Evolutionary conservation across 768 basidiomycete genomes (phyloP).

Genomic region (Lactarius evosmus): DNA sequence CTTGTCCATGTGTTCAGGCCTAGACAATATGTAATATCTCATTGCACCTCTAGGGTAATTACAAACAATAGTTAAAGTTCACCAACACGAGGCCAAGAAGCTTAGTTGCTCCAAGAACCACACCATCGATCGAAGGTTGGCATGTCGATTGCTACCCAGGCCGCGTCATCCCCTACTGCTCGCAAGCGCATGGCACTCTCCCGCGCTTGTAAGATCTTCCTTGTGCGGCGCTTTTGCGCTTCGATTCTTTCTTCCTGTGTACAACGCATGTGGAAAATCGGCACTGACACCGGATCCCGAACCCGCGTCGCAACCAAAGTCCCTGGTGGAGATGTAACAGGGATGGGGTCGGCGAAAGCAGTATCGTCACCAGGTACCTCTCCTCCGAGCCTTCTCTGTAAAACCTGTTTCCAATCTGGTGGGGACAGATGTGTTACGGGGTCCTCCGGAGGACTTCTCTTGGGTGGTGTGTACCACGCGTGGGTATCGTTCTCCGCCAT

Average conservation of each 20-base stretch:
- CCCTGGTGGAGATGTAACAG: background rate
- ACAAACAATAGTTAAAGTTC: background rate
- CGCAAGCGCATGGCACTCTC: conserved; percentile 15
- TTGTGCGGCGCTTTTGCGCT: conserved; percentile 8
- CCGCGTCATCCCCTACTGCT: conserved; percentile 8
- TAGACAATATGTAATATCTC: background rate
- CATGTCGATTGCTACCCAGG: background rate
- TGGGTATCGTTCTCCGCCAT: background rate
- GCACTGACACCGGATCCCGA: conserved; percentile 1
- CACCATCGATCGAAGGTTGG: conserved; percentile 1
- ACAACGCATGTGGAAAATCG: background rate
- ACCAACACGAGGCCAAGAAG: background rate
- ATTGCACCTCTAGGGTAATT: background rate
- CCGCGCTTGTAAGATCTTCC: conserved; percentile 14
- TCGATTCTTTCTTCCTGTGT: conserved; percentile 8
- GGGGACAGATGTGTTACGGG: conserved; percentile 12
- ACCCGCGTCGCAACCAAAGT: conserved; percentile 5
- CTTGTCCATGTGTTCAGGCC: background rate
- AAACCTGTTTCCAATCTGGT: conserved; percentile 16
- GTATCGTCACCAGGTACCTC: background rate
- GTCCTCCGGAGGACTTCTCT: background rate
- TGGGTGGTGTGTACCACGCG: background rate
- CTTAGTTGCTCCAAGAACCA: background rate
- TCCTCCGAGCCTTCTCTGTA: conserved; percentile 2
- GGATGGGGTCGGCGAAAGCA: background rate